A percentile compares a stretch with the other conserved stretches of the same genome.
Conservation (phyloP, 257 asterid species). For the Anisodus tanguticus region DNA sequence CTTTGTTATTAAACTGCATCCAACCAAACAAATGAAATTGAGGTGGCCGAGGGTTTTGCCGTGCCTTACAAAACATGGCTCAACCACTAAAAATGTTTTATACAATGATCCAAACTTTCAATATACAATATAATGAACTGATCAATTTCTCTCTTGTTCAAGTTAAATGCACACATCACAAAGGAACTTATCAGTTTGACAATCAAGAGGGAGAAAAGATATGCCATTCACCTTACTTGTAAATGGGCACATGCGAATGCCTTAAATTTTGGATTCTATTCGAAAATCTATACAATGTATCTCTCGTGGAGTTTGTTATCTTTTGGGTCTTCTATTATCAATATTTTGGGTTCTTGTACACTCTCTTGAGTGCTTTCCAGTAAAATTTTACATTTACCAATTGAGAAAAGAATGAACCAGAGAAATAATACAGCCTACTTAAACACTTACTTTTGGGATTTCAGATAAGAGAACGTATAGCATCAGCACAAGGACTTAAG, state of each 20-base stretch:
- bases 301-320: neutral
- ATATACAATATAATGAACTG: neutral
- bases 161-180: neutral
- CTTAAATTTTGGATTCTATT: neutral
- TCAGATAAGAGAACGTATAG: constrained; percentile 33
- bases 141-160: neutral
- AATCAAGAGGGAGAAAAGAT: constrained; percentile 5
- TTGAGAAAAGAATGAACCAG: constrained; percentile 9
- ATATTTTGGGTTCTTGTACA: neutral
- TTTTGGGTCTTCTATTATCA: neutral
- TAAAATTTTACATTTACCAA: constrained; percentile 18
- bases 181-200: constrained; percentile 3
- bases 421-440: neutral
- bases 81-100: constrained; percentile 20
- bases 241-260: constrained; percentile 5
- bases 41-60: neutral
- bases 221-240: neutral
- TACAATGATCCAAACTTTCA: neutral
- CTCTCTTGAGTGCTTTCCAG: constrained; percentile 3
- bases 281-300: neutral
- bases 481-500: constrained; percentile 41
- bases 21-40: neutral
- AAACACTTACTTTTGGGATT: neutral
- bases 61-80: neutral
- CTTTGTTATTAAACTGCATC: neutral